phyloP scores from a whole-genome alignment of 441 rosid genomes.

The Populus hybrid region DNA sequence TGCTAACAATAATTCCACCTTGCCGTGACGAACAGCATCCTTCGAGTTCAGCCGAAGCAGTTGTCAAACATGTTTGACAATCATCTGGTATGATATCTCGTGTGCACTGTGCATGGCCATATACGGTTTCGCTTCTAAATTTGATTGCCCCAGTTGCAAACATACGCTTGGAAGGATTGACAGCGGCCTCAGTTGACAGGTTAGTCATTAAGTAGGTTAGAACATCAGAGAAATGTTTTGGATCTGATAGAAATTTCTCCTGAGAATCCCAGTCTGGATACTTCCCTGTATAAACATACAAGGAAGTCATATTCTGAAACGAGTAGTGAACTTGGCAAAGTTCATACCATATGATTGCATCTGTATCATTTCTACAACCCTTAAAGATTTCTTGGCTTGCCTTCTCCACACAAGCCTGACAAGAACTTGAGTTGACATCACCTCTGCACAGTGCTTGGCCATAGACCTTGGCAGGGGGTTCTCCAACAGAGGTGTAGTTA shows the following conservation, averaged over 20 bases:
- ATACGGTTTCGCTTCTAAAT: constrained; percentile 1
- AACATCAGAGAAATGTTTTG: not conserved
- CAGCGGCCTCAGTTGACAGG: constrained; percentile 5
- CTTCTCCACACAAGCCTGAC: no score
- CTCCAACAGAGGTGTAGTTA: constrained; percentile 23
- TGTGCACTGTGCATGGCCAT: constrained; percentile 32
- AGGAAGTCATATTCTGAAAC: not conserved
- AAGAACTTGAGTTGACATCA: no score
- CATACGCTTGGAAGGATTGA: constrained; percentile 1
- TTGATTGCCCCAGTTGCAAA: constrained; percentile 23
- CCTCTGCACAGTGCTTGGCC: constrained; percentile 9
- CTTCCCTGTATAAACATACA: not conserved
- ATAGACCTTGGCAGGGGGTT: constrained; percentile 10
- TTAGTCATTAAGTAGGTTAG: not conserved
- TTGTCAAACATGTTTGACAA: constrained; percentile 16
- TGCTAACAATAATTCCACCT: constrained; percentile 30
- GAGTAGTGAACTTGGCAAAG: constrained; percentile 35
- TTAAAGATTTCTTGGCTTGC: no score
- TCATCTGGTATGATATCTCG: constrained; percentile 14
- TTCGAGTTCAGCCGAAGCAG: constrained; percentile 13
- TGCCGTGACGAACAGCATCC: constrained; percentile 13
- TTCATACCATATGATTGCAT: constrained; percentile 27
- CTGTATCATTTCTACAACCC: no score
- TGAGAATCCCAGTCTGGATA: constrained; percentile 2
- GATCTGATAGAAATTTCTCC: not conserved